Base-by-base conservation (phyloP, 306 rosid genomes). In the Psophocarpus tetragonolobus region DNA sequence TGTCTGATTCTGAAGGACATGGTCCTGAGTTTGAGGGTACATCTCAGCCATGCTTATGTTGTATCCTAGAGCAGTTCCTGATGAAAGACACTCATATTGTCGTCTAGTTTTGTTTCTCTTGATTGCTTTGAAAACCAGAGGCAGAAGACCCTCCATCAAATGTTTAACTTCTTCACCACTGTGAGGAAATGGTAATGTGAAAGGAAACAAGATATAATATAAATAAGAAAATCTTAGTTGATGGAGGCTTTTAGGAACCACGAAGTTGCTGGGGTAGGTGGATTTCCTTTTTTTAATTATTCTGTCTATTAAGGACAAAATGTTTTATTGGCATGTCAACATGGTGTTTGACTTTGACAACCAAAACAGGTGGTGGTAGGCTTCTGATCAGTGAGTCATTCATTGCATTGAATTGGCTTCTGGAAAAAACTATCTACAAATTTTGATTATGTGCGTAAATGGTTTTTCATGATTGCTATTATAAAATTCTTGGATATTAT, bases 101-200 rank as follows among this genome's bases (percentile, higher is more conserved):
- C 84, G 18, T 74, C 84, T 47, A 5, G 76, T 85, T 58, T 17
- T 67, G 76, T 66, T 82, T 56, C 12, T 85, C 84, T 79, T 85
- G 30, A 85, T 44, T 45, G 84, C 88, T 82, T 45, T 85, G 57
- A 0, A 70, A 44, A 85, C 77, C 66, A 85, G 27, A 64, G 88
- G 88, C 3, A 85, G 35, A 79, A 85, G 80, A 75, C 88, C 88
- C 62, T 85, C 88, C 88, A 85, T 83, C 36, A 8, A 1, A 32
- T 2, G 7, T 18, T 8, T 38, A 32, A 32, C 4, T 29, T 18
- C n/a, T 38, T 64, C 29, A 36, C 24, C 41, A 0, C 24, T 17
- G 0, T 10, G 64, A 20, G 36, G 51, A 42, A 62, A 30, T 30
- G 54, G 4, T 20, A 7, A 5, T 23, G 23, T 12, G 0, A 21